A percentile compares a stretch with the other conserved stretches of the same genome.
These are phyloP conservation scores for Triticum dicoccoides DNA, from an alignment of 176 grass and related monocot genomes.

Conservation along the genomic window DNA sequence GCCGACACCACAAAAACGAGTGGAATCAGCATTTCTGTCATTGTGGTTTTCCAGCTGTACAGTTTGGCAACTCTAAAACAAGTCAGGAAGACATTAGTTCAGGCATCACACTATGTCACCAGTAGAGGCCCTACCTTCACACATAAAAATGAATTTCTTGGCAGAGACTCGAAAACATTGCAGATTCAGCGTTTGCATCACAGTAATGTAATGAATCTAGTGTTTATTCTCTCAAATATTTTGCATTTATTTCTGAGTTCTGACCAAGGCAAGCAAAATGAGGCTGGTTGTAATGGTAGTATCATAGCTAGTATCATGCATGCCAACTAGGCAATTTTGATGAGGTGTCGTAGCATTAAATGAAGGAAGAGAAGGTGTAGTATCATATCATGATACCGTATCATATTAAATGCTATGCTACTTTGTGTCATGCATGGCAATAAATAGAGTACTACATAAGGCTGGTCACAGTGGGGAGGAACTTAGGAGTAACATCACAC, in stretches of 20 bases:
- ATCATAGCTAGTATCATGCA: no score
- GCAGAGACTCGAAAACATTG: neutral
- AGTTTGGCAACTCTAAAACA: neutral
- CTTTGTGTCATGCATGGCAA: no score
- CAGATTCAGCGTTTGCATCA: neutral
- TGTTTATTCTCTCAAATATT: neutral
- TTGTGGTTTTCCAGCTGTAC: neutral
- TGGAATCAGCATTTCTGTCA: neutral
- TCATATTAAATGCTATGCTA: no score
- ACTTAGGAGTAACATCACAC: no score
- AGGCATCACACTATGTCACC: conserved; percentile 10
- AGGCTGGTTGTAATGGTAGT: neutral
- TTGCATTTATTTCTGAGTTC: conserved; percentile 11
- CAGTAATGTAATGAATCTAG: conserved; percentile 2
- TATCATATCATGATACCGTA: no score
- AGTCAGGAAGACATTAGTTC: neutral
- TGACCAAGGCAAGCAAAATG: conserved; percentile 30
- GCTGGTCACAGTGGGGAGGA: no score
- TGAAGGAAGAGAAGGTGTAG: no score
- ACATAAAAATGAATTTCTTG: neutral
- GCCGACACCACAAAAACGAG: neutral
- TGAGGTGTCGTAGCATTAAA: no score
- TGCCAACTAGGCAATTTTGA: no score
- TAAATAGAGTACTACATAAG: no score
- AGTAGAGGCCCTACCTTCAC: neutral